A percentile compares a stretch with the other conserved stretches of the same genome.
These are phyloP conservation scores for Phymatotrichopsis omnivora DNA, from an alignment of 2,329 filamentous ascomycete genomes.

Conservation along the genomic window DNA sequence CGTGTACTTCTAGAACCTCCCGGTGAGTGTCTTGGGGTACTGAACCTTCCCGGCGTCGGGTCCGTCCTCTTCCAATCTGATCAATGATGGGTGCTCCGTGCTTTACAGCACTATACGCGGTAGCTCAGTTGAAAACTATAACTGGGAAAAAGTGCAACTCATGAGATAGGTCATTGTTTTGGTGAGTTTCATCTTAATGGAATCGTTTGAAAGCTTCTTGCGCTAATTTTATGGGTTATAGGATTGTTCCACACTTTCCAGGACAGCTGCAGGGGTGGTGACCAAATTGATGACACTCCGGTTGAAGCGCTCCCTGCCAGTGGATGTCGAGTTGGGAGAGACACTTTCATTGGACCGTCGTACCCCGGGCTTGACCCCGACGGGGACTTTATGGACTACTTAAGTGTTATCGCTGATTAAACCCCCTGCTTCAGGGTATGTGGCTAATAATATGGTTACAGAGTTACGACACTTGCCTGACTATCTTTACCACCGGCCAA, in stretches of 20 bases:
- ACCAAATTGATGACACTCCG: slow-evolving; percentile 38
- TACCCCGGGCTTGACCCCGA: slow-evolving; percentile 32
- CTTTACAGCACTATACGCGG: slow-evolving; percentile 36
- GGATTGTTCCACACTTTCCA: slow-evolving; percentile 43
- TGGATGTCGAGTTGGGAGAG: slow-evolving; percentile 38
- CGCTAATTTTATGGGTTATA: not conserved
- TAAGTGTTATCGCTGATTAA: slow-evolving; percentile 6
- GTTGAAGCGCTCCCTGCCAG: slow-evolving; percentile 33
- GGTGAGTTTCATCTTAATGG: too few species aligned
- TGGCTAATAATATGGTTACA: slow-evolving; percentile 28
- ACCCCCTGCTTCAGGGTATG: not conserved
- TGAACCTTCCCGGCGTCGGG: slow-evolving; percentile 29
- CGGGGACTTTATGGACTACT: slow-evolving; percentile 36
- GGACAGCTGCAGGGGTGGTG: slow-evolving; percentile 37
- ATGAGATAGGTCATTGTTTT: slow-evolving; percentile 43
- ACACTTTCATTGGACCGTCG: slow-evolving; percentile 30
- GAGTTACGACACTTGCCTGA: slow-evolving; percentile 37
- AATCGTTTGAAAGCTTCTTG: too few species aligned
- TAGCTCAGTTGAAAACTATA: slow-evolving; percentile 33
- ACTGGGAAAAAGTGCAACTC: slow-evolving; percentile 33
- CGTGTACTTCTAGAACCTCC: slow-evolving; percentile 32
- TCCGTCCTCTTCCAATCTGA: slow-evolving; percentile 33
- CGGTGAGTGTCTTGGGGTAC: slow-evolving; percentile 28
- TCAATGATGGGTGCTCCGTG: slow-evolving; percentile 38
- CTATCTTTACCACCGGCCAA: slow-evolving; percentile 41